A percentile compares a stretch with the other conserved stretches of the same genome.
phyloP scores from a whole-genome alignment of 2,329 filamentous ascomycete genomes.

The Ophiognomonia clavigignenti-juglandacearum region DNA sequence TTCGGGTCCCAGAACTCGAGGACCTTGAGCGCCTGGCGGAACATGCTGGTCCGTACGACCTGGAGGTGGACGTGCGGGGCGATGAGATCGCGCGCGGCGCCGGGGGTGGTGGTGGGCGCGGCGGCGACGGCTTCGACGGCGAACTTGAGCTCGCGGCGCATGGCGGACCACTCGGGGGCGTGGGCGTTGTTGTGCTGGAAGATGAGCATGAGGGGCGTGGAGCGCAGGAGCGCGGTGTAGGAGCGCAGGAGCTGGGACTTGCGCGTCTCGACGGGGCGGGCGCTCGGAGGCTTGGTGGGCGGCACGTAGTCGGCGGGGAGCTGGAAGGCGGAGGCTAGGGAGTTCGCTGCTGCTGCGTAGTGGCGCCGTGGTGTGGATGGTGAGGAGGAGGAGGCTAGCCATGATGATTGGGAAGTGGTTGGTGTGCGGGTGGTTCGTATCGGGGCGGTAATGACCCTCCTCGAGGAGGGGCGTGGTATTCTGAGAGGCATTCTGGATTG shows the following conservation, averaged over 20 bases:
- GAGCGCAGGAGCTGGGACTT: conserved; percentile 84
- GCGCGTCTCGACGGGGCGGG: conserved; percentile 78
- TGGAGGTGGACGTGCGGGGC: conserved; percentile 68
- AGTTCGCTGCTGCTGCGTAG: conserved; percentile 22
- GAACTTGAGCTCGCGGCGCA: conserved; percentile 62
- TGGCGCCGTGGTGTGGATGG: conserved; percentile 15
- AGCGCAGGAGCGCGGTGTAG: conserved; percentile 84
- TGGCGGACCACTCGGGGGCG: conserved; percentile 68
- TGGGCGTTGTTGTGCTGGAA: conserved; percentile 70
- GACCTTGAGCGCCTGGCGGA: conserved; percentile 77
- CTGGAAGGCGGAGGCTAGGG: conserved; percentile 20
- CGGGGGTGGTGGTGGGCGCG: conserved; percentile 22
- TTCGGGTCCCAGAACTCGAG: conserved; percentile 73
- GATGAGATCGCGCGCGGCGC: conserved; percentile 38
- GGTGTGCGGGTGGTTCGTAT: conserved; percentile 2
- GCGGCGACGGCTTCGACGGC: conserved; percentile 38
- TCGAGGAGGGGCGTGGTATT: conserved; percentile 9
- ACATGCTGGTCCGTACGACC: conserved; percentile 84
- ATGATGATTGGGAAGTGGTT: not conserved
- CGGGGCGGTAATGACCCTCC: conserved; percentile 8
- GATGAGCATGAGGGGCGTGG: conserved; percentile 77
- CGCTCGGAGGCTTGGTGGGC: conserved; percentile 78
- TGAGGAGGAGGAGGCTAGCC: not conserved
- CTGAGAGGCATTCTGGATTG: conserved; percentile 14
- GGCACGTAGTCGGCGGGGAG: conserved; percentile 47